These are phyloP conservation scores for Tetrahymena elliotti DNA, from an alignment of 73 alveolate genomes.

Conservation along the genomic window DNA sequence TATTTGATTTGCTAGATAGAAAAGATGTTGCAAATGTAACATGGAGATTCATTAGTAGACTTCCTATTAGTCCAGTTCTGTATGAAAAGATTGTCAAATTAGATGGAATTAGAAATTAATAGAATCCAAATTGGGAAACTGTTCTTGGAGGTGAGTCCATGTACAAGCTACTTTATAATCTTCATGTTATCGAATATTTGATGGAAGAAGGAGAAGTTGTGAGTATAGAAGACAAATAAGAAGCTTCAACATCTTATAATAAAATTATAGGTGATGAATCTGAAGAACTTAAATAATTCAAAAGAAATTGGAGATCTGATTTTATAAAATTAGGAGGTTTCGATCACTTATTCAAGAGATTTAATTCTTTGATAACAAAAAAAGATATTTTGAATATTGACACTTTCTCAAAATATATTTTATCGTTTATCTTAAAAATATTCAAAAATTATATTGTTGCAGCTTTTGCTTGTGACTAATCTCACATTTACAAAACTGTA, in stretches of 20 bases:
- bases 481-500: slow-evolving; percentile 42
- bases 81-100: slow-evolving; percentile 28
- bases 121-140: slow-evolving; percentile 46
- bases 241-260: neutral
- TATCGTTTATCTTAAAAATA: slow-evolving; percentile 33
- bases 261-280: neutral
- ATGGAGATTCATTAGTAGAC: slow-evolving; percentile 44
- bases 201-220: slow-evolving; percentile 47
- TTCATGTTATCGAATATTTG: slow-evolving; percentile 58
- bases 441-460: slow-evolving; percentile 37
- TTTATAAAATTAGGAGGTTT: slow-evolving; percentile 38
- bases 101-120: neutral
- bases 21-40: slow-evolving; percentile 53
- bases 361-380: neutral
- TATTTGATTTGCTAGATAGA: slow-evolving; percentile 16
- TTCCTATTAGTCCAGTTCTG: slow-evolving; percentile 60
- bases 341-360: slow-evolving; percentile 14
- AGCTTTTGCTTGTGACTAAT: slow-evolving; percentile 18
- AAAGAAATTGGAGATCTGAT: slow-evolving; percentile 26
- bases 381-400: slow-evolving; percentile 9
- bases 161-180: slow-evolving; percentile 57
- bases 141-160: slow-evolving; percentile 42
- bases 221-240: neutral
- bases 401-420: slow-evolving; percentile 20
- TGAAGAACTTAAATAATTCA: neutral